These are phyloP conservation scores for Rhizopogon vinicolor DNA, from an alignment of 768 basidiomycete species.

Conservation along the genomic window DNA sequence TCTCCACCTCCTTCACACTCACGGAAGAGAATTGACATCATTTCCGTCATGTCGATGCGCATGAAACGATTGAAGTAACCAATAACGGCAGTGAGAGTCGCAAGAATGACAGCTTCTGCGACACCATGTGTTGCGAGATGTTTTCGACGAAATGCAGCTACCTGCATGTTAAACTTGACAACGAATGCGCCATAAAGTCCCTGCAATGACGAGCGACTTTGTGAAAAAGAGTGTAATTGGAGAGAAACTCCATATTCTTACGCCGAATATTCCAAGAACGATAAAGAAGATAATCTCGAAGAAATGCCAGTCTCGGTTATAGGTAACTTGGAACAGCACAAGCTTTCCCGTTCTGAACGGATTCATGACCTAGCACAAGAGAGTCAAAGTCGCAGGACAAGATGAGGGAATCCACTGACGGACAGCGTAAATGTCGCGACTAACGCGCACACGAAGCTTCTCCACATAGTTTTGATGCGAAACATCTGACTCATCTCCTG, in stretches of 20 bases:
- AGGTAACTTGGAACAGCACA: conserved; percentile 96
- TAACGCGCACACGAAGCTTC: conserved; percentile 94
- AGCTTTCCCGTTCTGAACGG: conserved; percentile 97
- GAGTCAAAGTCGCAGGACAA: conserved; percentile 11
- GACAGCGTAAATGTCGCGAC: conserved; percentile 95
- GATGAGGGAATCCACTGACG: conserved; percentile 45
- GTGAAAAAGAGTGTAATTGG: conserved; percentile 4
- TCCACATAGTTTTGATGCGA: conserved; percentile 98
- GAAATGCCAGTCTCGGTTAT: conserved; percentile 98
- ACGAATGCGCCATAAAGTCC: conserved; percentile 97
- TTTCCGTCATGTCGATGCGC: conserved; percentile 96
- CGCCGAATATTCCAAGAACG: conserved; percentile 93
- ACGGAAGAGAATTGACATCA: conserved; percentile 89
- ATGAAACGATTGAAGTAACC: conserved; percentile 94
- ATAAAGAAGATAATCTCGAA: conserved; percentile 98
- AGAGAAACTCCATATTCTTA: conserved; percentile 28
- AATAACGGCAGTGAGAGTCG: conserved; percentile 84
- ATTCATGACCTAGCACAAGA: conserved; percentile 77
- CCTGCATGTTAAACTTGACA: conserved; percentile 95
- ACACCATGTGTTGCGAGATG: conserved; percentile 81
- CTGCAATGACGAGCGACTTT: conserved; percentile 33
- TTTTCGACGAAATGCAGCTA: conserved; percentile 91
- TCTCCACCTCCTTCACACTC: conserved; percentile 95
- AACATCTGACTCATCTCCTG: conserved; percentile 99
- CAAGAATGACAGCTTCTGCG: conserved; percentile 84